Percentiles rank a stretch among this genome's conserved stretches.
phyloP scores from a whole-genome alignment of 2,329 filamentous ascomycete genomes.

The Pseudocercospora crystallina region DNA sequence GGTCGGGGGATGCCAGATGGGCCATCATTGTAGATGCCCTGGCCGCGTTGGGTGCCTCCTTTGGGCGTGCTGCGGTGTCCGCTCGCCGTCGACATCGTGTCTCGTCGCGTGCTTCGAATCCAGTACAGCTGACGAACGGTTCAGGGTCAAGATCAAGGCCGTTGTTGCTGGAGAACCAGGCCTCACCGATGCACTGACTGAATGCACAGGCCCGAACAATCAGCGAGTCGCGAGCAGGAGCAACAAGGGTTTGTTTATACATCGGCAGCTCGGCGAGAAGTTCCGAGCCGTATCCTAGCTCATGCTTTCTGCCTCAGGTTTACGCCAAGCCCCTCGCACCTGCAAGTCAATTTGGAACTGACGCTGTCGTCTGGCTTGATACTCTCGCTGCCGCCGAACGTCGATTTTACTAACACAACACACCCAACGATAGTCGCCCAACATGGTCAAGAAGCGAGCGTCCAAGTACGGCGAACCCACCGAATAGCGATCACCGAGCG shows the following conservation, averaged over 20 bases:
- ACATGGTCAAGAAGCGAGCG: constrained; percentile 75
- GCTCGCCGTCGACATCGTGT: constrained; percentile 59
- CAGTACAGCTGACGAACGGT: background rate
- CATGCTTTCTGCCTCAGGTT: no score
- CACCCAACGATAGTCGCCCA: constrained; percentile 50
- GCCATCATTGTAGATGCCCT: constrained; percentile 56
- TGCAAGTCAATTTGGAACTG: no score
- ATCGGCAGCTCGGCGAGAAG: no score
- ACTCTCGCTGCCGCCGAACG: background rate
- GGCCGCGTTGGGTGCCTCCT: constrained; percentile 42
- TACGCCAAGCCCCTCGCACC: no score
- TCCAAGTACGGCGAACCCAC: constrained; percentile 60
- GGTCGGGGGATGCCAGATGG: constrained; percentile 71
- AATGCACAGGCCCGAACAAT: no score
- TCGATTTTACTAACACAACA: constrained; percentile 17
- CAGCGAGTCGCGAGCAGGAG: no score
- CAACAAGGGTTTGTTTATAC: no score
- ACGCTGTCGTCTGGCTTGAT: no score
- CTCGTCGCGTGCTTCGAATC: background rate
- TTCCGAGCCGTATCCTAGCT: no score
- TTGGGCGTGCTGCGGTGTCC: constrained; percentile 73
- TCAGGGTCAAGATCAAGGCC: no score
- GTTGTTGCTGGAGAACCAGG: no score
- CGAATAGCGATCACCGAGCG: constrained; percentile 13
- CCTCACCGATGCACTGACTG: no score